Evolutionary conservation across 2,329 filamentous ascomycete genomes (phyloP), one percentile per base, ranked within the genome.

Genomic region (Penicillium crustosum): DNA sequence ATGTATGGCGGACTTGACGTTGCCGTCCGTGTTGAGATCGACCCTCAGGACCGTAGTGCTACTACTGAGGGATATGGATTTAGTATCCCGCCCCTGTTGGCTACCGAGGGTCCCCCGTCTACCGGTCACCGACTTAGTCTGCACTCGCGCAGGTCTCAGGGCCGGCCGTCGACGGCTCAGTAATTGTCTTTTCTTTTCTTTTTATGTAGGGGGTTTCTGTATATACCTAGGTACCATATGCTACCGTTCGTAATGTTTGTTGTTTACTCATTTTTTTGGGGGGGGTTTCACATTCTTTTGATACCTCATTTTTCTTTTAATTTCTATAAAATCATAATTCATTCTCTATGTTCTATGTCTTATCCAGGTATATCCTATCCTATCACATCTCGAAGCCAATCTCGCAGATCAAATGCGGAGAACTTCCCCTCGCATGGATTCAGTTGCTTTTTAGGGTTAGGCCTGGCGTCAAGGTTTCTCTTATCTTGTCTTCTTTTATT

Each of bases 31-130:
- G 78, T 81, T 35, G 79, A 81, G 61, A 78, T 81, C 49, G 73
- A 79, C 61, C 77, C 77, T 15, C 70, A 73, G 29, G 72, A 79
- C 62, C 62, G 55, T 19, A 63, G 74, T 38, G 79, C 76, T 6
- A 68, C 67, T 52, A 79, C 79, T 17, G 73, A 79, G 58, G 78
- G 79, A 23, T 81, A 81, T 67, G 79, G 77, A 49, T 78, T 81
- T 55, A 78, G 74, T 62, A 78, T 68, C 27, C 66, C 66, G 23
- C 63, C 62, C 44, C 50, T 68, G n/a, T 33, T 54, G 13, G 61
- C 65, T 49, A 67, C 63, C 19, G 63, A 63, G 49, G 55, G 55
- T 21, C 43, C 44, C 4, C 62, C 66, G 15, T 57, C 53, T 6
- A 38, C 47, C 5, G 53, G 49, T 15, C 60, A 62, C 7, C 58